These are phyloP conservation scores for Colletotrichum abscissum DNA, from an alignment of 2,329 filamentous ascomycete genomes.

Conservation along the genomic window DNA sequence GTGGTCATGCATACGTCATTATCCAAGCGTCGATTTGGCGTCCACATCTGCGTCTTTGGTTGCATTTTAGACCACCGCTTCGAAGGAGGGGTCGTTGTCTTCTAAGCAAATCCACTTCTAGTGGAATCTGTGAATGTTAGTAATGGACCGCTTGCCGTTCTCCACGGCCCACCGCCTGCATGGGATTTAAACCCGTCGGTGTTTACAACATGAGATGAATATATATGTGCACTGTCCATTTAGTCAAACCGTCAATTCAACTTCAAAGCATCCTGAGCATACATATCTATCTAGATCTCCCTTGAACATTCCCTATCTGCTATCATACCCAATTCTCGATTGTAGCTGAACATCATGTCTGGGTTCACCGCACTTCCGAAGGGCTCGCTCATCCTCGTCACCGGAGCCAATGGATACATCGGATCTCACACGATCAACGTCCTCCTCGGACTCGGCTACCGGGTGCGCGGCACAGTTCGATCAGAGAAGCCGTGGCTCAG, in stretches of 20 bases:
- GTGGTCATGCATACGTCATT: not conserved
- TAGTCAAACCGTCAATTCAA: not conserved
- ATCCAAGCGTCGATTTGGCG: not conserved
- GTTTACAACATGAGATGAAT: not conserved
- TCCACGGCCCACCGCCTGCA: not conserved
- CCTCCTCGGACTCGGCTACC: constrained; percentile 51
- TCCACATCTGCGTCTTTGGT: not conserved
- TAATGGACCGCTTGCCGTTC: not conserved
- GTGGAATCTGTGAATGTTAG: not conserved
- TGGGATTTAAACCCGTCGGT: not conserved
- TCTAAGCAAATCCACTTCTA: constrained; percentile 5
- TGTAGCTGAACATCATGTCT: constrained; percentile 4
- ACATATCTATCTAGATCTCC: not conserved
- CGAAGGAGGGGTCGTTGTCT: not conserved
- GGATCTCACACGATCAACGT: constrained; percentile 52
- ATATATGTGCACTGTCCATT: not conserved
- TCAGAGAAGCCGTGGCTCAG: constrained; percentile 45
- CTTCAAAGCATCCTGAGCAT: not conserved
- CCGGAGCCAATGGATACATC: constrained; percentile 54
- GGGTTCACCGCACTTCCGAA: constrained; percentile 37
- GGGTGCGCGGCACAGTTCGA: constrained; percentile 58
- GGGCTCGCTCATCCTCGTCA: constrained; percentile 52
- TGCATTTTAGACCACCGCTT: not conserved
- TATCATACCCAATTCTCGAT: not conserved
- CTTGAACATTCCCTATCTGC: not conserved